A percentile compares a stretch with the other conserved stretches of the same genome.
phyloP scores from a whole-genome alignment of 2,329 filamentous ascomycete genomes.

The Aspergillus novofumigatus region DNA sequence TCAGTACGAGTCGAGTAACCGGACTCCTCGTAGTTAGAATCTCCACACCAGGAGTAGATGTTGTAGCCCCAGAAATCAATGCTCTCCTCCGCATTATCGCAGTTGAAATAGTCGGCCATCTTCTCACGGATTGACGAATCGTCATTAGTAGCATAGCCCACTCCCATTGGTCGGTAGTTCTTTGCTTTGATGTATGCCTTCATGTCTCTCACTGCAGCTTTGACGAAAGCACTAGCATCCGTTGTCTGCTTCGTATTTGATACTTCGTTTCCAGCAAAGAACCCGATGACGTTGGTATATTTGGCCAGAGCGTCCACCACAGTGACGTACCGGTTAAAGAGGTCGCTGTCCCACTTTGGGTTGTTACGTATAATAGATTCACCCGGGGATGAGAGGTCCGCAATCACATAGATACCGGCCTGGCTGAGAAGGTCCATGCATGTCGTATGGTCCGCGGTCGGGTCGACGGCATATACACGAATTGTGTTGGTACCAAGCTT shows the following conservation, averaged over 20 bases:
- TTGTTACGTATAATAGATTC: constrained; percentile 78
- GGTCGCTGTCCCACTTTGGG: constrained; percentile 70
- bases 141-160: constrained; percentile 93
- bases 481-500: constrained; percentile 83
- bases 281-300: constrained; percentile 87
- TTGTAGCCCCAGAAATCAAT: constrained; percentile 99
- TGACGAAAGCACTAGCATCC: constrained; percentile 83
- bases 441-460: constrained; percentile 65
- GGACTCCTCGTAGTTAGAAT: constrained; percentile 70
- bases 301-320: constrained; percentile 75
- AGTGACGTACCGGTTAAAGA: constrained; percentile 73
- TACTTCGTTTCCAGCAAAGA: constrained; percentile 97
- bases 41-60: constrained; percentile 97
- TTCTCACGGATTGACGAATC: constrained; percentile 74
- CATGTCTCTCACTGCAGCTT: constrained; percentile 90
- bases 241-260: constrained; percentile 86
- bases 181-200: constrained; percentile 84
- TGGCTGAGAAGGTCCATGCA: constrained; percentile 80
- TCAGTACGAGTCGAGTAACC: constrained; percentile 75
- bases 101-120: constrained; percentile 92
- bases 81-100: constrained; percentile 59
- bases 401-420: constrained; percentile 88
- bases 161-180: constrained; percentile 70
- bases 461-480: constrained; percentile 88
- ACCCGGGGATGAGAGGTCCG: constrained; percentile 77